Conservation (phyloP, 345 rosid species). For the Sonneratia caseolaris region DNA sequence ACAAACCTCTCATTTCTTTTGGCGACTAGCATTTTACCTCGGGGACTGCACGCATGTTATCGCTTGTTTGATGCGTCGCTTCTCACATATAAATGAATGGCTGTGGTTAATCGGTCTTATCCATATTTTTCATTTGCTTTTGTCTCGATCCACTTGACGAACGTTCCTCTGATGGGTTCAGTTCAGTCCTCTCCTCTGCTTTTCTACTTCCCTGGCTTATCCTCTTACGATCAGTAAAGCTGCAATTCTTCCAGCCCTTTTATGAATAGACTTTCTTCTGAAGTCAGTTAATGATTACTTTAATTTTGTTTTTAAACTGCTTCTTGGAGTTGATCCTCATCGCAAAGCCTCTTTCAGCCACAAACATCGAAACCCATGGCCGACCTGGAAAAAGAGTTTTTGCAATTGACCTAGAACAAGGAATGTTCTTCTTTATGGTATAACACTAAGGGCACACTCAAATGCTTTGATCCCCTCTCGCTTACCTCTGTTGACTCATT, state of each 20-base stretch:
- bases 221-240: slow-evolving; percentile 5
- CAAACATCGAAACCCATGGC: background rate
- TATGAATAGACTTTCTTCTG: background rate
- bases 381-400: background rate
- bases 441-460: too few species aligned
- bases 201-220: slow-evolving; percentile 3
- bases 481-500: too few species aligned
- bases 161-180: background rate
- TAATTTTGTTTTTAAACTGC: background rate
- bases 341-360: slow-evolving; percentile 13
- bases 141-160: too few species aligned
- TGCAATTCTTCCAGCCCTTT: slow-evolving; percentile 13
- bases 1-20: too few species aligned
- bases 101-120: background rate
- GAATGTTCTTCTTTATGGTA: too few species aligned
- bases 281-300: background rate
- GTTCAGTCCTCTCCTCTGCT: slow-evolving; percentile 11
- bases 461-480: too few species aligned
- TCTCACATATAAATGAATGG: slow-evolving; percentile 1
- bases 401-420: too few species aligned
- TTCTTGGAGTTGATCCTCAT: slow-evolving; percentile 7
- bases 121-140: background rate
- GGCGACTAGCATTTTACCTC: background rate
- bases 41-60: background rate
- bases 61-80: background rate